These are phyloP conservation scores for Irpex rosettiformis DNA, from an alignment of 1,284 basidiomycete species.

Conservation along the genomic window DNA sequence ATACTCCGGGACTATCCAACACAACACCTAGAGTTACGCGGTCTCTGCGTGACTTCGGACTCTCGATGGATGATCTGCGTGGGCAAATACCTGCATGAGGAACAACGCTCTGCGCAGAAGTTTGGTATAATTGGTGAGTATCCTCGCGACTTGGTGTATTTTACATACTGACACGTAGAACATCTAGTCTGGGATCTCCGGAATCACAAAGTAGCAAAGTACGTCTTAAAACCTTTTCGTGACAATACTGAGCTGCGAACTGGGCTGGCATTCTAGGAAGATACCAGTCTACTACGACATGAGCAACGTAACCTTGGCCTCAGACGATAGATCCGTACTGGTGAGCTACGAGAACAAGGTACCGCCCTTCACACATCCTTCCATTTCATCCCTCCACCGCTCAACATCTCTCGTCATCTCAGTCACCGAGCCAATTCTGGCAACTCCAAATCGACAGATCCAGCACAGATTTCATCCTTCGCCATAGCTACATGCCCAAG, in stretches of 20 bases:
- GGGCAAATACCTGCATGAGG: conserved; percentile 61
- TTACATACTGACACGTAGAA: neutral
- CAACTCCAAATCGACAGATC: conserved; percentile 45
- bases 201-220: conserved; percentile 65
- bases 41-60: conserved; percentile 71
- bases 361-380: neutral
- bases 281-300: conserved; percentile 76
- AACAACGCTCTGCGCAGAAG: conserved; percentile 69
- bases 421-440: conserved; percentile 63
- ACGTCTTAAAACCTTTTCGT: conserved; percentile 21
- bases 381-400: neutral
- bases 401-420: conserved; percentile 21
- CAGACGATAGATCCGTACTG: conserved; percentile 56
- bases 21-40: conserved; percentile 52
- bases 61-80: conserved; percentile 63
- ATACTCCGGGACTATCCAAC: neutral
- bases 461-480: conserved; percentile 40
- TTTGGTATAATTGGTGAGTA: conserved; percentile 70
- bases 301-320: conserved; percentile 64
- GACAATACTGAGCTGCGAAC: neutral
- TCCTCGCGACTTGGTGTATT: neutral
- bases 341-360: conserved; percentile 75
- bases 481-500: conserved; percentile 63
- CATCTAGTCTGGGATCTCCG: conserved; percentile 66
- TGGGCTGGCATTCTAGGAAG: conserved; percentile 40